phyloP scores from a whole-genome alignment of 495 filamentous ascomycete genomes.

The Penicillium antarcticum region DNA sequence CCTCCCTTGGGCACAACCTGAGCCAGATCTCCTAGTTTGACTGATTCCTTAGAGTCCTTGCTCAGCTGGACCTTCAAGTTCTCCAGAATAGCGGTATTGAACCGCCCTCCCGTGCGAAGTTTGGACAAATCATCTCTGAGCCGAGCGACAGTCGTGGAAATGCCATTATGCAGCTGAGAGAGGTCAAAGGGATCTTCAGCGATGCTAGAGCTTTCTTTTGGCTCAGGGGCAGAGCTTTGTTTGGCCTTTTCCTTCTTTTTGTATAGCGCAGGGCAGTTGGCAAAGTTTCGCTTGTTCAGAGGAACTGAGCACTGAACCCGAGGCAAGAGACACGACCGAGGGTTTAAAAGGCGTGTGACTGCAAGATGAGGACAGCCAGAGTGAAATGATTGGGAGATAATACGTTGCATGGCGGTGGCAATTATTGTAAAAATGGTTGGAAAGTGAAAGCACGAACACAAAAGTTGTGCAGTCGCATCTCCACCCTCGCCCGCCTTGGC shows the following conservation, averaged over 20 bases:
- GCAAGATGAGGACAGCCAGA: not conserved
- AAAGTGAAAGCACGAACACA: not conserved
- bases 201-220: constrained; percentile 15
- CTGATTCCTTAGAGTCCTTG: constrained; percentile 48
- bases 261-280: constrained; percentile 23
- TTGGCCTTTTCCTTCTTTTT: constrained; percentile 42
- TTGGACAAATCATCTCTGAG: constrained; percentile 63
- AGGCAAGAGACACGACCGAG: not conserved
- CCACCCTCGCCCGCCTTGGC: not conserved
- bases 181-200: constrained; percentile 66
- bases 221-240: constrained; percentile 11
- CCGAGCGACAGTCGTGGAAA: constrained; percentile 52
- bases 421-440: not conserved
- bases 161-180: constrained; percentile 56
- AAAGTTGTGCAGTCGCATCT: not conserved
- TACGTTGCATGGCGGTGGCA: constrained; percentile 14
- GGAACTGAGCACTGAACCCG: not conserved
- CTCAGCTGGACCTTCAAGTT: constrained; percentile 58
- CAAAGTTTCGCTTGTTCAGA: constrained; percentile 15
- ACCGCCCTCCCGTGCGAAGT: constrained; percentile 61
- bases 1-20: constrained; percentile 72
- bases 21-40: constrained; percentile 65
- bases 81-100: constrained; percentile 67
- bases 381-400: constrained; percentile 9
- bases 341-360: not conserved